Conservation (phyloP, 2,329 filamentous ascomycete species). For the Chrysosporium queenslandicum region DNA sequence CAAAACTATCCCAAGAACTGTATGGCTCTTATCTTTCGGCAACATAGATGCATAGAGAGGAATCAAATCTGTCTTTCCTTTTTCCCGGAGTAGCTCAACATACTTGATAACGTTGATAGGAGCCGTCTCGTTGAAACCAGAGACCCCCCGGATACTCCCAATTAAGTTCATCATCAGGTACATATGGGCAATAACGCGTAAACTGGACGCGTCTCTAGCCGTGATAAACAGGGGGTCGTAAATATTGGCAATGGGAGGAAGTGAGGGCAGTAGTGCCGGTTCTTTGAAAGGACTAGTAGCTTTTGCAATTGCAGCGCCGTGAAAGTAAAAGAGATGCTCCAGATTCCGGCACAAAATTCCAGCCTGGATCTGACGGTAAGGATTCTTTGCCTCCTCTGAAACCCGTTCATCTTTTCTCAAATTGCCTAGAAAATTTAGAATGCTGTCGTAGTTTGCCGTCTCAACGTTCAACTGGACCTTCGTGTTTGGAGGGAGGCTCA, state of each 20-base stretch:
- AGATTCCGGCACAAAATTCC: constrained; percentile 36
- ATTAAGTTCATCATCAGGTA: constrained; percentile 56
- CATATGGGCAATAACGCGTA: constrained; percentile 60
- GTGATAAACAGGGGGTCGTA: constrained; percentile 40
- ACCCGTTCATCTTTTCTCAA: constrained; percentile 29
- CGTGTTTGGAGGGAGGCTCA: constrained; percentile 46
- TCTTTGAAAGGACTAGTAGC: constrained; percentile 23
- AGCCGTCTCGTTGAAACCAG: constrained; percentile 54
- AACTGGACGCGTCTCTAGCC: constrained; percentile 45
- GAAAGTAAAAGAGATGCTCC: constrained; percentile 32
- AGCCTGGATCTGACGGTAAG: constrained; percentile 38
- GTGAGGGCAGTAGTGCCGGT: constrained; percentile 28
- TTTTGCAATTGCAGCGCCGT: constrained; percentile 35
- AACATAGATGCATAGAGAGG: constrained; percentile 83
- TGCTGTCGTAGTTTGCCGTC: constrained; percentile 39
- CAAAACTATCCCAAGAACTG: constrained; percentile 65
- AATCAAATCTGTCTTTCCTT: constrained; percentile 64
- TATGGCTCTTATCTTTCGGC: constrained; percentile 52
- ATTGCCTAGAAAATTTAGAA: constrained; percentile 31
- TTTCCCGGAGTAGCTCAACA: constrained; percentile 64
- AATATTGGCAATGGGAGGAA: constrained; percentile 35
- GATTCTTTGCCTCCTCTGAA: constrained; percentile 34
- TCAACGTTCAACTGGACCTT: constrained; percentile 48
- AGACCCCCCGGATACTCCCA: constrained; percentile 40
- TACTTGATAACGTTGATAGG: constrained; percentile 62